These are phyloP conservation scores for Naganishia vaughanmartiniae DNA, from an alignment of 768 basidiomycete species.

Conservation along the genomic window DNA sequence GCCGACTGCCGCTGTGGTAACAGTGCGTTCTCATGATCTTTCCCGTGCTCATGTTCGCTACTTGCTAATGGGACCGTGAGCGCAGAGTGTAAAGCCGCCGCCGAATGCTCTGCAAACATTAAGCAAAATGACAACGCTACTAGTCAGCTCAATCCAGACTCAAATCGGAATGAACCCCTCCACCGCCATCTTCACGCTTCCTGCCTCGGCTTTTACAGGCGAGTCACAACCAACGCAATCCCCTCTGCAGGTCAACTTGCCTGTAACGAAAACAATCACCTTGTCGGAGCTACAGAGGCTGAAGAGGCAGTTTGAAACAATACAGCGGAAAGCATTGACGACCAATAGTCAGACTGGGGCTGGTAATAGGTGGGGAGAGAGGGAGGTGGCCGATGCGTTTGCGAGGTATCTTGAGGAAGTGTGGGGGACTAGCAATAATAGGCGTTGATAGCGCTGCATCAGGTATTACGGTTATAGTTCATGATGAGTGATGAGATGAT, in stretches of 20 bases:
- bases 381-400: constrained; percentile 51
- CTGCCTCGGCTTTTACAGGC: constrained; percentile 47
- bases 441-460: neutral
- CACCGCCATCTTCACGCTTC: constrained; percentile 59
- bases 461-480: neutral
- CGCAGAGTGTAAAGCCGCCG: constrained; percentile 74
- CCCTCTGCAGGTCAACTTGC: constrained; percentile 11
- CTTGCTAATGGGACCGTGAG: neutral
- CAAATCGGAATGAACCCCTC: constrained; percentile 60
- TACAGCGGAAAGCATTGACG: constrained; percentile 73
- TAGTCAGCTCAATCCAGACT: constrained; percentile 71
- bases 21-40: constrained; percentile 56
- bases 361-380: constrained; percentile 42
- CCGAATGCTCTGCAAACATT: constrained; percentile 81
- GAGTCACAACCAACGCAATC: neutral
- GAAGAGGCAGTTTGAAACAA: constrained; percentile 84
- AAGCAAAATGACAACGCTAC: constrained; percentile 69
- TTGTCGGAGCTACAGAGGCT: constrained; percentile 82
- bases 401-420: constrained; percentile 51
- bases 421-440: constrained; percentile 41
- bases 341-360: constrained; percentile 45
- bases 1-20: constrained; percentile 77
- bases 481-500: neutral
- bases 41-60: neutral
- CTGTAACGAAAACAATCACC: constrained; percentile 62